A percentile compares a stretch with the other conserved stretches of the same genome.
These are phyloP conservation scores for Cytospora piceae DNA, from an alignment of 2,329 filamentous ascomycete species.

Conservation along the genomic window DNA sequence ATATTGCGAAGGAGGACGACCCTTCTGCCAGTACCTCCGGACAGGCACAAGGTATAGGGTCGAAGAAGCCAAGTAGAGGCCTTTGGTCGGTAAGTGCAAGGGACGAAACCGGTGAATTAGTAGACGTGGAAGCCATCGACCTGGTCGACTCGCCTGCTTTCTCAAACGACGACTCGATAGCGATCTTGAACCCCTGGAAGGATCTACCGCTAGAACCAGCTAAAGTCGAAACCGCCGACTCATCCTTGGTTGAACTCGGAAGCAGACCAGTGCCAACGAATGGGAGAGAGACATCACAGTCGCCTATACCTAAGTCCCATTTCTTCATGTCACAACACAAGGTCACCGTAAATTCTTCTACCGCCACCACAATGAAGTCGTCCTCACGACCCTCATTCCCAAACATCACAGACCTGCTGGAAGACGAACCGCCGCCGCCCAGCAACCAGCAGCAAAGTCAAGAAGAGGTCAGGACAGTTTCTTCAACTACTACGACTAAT, in stretches of 20 bases:
- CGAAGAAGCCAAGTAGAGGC: constrained; percentile 37
- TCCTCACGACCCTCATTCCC: neutral
- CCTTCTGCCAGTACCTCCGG: constrained; percentile 41
- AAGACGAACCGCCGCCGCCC: constrained; percentile 36
- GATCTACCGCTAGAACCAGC: constrained; percentile 32
- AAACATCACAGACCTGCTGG: constrained; percentile 18
- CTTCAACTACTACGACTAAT: constrained; percentile 7
- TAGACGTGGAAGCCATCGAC: constrained; percentile 66
- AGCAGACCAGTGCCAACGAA: constrained; percentile 13
- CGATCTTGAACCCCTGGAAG: constrained; percentile 37
- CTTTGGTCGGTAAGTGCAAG: constrained; percentile 75
- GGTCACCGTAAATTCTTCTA: constrained; percentile 18
- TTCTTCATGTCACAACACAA: constrained; percentile 32
- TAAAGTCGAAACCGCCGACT: constrained; percentile 14
- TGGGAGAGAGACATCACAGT: neutral
- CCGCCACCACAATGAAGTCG: neutral
- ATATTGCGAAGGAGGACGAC: constrained; percentile 45
- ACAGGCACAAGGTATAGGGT: constrained; percentile 26
- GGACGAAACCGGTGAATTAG: constrained; percentile 65
- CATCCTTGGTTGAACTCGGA: constrained; percentile 23
- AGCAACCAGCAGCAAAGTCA: constrained; percentile 40
- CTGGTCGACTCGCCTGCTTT: constrained; percentile 50
- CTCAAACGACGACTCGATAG: constrained; percentile 31
- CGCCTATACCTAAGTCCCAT: constrained; percentile 28
- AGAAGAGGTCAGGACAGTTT: constrained; percentile 31